Base-by-base conservation (phyloP, 768 basidiomycete species). In the Strobilomyces echinocephalus region DNA sequence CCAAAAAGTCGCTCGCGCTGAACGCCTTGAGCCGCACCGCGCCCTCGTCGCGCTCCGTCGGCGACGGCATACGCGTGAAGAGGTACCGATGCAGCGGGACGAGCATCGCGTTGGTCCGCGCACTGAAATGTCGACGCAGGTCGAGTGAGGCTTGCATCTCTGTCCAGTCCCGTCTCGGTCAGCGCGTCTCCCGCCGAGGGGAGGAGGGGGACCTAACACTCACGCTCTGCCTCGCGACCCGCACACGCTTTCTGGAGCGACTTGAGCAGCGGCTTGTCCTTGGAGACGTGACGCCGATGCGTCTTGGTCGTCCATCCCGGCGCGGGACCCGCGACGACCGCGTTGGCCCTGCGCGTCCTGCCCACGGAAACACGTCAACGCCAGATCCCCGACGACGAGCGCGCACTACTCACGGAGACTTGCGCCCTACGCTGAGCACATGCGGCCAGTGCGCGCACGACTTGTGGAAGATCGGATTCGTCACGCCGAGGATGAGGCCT, bases 31-130 rank as follows among this genome's bases (percentile, higher is more conserved):
- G 74, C 11, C 83, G 71, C 8, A 61, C 43, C 35, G 66, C 53
- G 14, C 61, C 59, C 2, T 57, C 52, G 44, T 66, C 60, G 15
- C 73, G 62, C 31, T 78, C 83, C 8, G 74, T 69, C 7, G 83
- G 85, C 18, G 83, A 78, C 53, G 91, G 90, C 67, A 94, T 91
- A 45, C 95, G 79, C 1, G 87, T 86, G 55, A 89, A 87, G 39
- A 97, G 83, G 74, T 97, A 97, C 59, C 95, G 82, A 60, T 95
- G 86, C 5, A 98, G 78, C 0, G 95, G 95, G 3, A 90, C 85
- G 20, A 97, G 80, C 56, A 98, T 77, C 50, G 86, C 86, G 18
- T 87, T 88, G 1, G 95, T 92, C 42, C 95, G 79, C 38, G 87
- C 81, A 49, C 83, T 83, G 67, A 98, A 92, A 64, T 97, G 92